Evolutionary conservation across 768 basidiomycete genomes (phyloP), one percentile per base, ranked within the genome.

Genomic region (Lyophyllum shimeji): DNA sequence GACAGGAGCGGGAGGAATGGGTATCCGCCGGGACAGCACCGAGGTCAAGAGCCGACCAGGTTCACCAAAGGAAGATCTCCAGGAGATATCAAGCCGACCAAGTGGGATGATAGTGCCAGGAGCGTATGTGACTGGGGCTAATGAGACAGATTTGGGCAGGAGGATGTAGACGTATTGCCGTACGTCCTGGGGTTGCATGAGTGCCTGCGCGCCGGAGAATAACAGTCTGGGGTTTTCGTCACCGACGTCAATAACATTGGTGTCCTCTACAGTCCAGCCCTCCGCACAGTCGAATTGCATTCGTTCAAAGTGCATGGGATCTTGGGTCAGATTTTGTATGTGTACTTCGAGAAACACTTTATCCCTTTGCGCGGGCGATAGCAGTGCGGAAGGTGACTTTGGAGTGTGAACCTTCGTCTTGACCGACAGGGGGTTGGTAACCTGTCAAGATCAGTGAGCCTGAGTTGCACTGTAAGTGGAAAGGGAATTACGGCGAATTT

Each of bases 311-410:
- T 80, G 85, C 73, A 95, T 80, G 1, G 87, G 78, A 13, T 86
- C 84, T 52, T 84, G 81, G 0, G 90, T 92, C 54, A 90, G 74
- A 63, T 98, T 98, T 66, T 96, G 93, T 11, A 96, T 86, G 65
- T 96, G 92, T 3, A 96, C 85, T 68, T 98, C 95, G 20, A 98
- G 84, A 70, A 93, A 95, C 31, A 96, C 79, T 60, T 92, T 92
- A 46, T 90, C 85, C 52, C 92, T 82, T 61, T 92, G 87, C 2
- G 69, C 45, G 2, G 80, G 69, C 6, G 84, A 81, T 25, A 95
- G 73, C 11, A 84, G 59, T 1, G 93, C 86, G 20, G 89, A 82
- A 0, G 93, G 87, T 0, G 90, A 87, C 50, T 80, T 82, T 0
- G 91, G 82, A 1, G 77, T 65, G 67, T 97, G 92, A 0, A 96